Evolutionary conservation across 805 yeast species (phyloP), one percentile per base, ranked within the genome.

Genomic region (Candida pseudoglaebosa): DNA sequence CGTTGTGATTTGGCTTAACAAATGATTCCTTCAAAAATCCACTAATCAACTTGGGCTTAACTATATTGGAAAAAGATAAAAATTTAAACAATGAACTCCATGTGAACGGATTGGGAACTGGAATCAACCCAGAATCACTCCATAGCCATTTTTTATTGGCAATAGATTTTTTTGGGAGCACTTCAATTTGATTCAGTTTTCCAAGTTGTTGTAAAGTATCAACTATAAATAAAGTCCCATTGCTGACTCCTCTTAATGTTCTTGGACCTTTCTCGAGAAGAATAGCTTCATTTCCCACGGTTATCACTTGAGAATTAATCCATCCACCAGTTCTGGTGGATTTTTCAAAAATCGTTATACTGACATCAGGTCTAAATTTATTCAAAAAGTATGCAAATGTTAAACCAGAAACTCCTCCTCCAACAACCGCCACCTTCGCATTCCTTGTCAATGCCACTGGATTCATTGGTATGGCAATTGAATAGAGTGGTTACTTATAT

Each of bases 351-450:
- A 91, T 53, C 1, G 76, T 75, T 32, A 91, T 71, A 3, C 63
- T 59, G 14, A 86, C 49, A 56, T 89, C 96, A 0, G 96, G 96
- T 36, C 95, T 69, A n/a, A 87, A 57, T 39, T 73, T 75, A 24
- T 72, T 67, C 10, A 89, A 65, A 51, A 82, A 84, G 50, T 82
- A 84, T 1, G 84, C 77, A 53, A 75, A 84, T 2, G 88, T 67
- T 3, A 93, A 66, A 0, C 97, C 97, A 0, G 96, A 84, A 2
- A 91, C 75, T 0, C 99, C 99, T 1, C 85, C 82, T 0, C 99
- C 99, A 1, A 89, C 54, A 0, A 90, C 84, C 0, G 84, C 89
- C 2, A 89, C 80, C 15, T 59, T 58, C 1, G 77, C 69, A 35
- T 58, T 57, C 2, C 32, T 42, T 2, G 62, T 60, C 8, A 60